Evolutionary conservation across 2,329 filamentous ascomycete genomes (phyloP).

Genomic region (Lachnum nothofagi): DNA sequence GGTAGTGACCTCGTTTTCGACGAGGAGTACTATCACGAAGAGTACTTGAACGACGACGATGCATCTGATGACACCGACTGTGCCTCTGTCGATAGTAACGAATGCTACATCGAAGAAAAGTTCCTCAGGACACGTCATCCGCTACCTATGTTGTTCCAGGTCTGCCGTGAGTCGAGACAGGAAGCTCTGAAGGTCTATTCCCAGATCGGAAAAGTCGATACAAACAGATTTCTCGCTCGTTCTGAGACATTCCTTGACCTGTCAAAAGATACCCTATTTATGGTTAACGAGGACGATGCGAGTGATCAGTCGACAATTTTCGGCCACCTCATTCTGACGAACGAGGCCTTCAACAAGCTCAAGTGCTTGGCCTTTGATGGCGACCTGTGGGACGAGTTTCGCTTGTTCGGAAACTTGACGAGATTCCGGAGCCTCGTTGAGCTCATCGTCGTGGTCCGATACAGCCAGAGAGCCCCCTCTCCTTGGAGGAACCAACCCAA

Average conservation of each 20-base stretch:
- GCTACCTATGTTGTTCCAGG: not conserved
- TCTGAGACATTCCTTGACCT: not conserved
- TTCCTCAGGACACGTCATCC: not conserved
- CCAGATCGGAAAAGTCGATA: not conserved
- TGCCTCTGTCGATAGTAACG: no score
- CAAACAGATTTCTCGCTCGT: not conserved
- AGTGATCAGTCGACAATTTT: not conserved
- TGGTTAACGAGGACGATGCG: accelerated
- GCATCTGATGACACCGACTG: not conserved
- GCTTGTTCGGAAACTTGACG: not conserved
- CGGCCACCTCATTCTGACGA: not conserved
- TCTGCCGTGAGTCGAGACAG: not conserved
- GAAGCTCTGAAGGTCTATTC: not conserved
- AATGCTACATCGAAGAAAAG: no score
- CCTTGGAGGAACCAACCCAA: not conserved
- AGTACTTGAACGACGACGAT: not conserved
- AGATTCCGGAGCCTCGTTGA: not conserved
- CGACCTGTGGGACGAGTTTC: not conserved
- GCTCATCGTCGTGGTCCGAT: not conserved
- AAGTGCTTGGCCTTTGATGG: not conserved
- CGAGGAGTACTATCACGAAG: not conserved
- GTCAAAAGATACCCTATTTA: not conserved
- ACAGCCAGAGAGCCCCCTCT: no score
- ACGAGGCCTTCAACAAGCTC: not conserved
- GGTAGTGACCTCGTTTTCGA: not conserved